Conservation (phyloP, 768 basidiomycete species). For the Tulasnella calospora region DNA sequence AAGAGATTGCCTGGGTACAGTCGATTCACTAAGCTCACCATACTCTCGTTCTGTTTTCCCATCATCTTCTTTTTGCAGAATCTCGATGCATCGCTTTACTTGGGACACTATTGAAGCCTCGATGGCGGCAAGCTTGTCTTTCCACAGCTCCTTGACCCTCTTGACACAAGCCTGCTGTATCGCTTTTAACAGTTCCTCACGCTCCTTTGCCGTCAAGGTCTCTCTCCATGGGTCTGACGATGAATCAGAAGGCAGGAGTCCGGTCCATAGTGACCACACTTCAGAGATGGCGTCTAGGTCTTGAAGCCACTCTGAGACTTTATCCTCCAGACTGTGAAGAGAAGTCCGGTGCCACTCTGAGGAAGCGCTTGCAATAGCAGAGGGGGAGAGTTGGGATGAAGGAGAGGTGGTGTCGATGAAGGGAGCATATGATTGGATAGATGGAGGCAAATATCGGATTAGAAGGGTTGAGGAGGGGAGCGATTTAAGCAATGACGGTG, state of each 20-base stretch:
- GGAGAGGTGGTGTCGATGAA: slow-evolving; percentile 69
- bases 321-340: slow-evolving; percentile 42
- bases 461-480: slow-evolving; percentile 83
- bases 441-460: slow-evolving; percentile 59
- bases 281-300: slow-evolving; percentile 57
- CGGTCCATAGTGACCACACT: slow-evolving; percentile 56
- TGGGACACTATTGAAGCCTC: slow-evolving; percentile 31
- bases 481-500: slow-evolving; percentile 58
- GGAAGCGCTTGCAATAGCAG: slow-evolving; percentile 46
- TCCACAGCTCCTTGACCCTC: slow-evolving; percentile 59
- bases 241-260: slow-evolving; percentile 40
- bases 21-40: slow-evolving; percentile 30
- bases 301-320: slow-evolving; percentile 54
- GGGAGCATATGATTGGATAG: slow-evolving; percentile 73
- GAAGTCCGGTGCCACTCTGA: slow-evolving; percentile 62
- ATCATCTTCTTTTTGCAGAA: slow-evolving; percentile 33
- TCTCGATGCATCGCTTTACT: slow-evolving; percentile 36
- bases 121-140: slow-evolving; percentile 42
- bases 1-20: not conserved
- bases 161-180: slow-evolving; percentile 54
- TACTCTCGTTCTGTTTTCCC: slow-evolving; percentile 34
- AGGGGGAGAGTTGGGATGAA: slow-evolving; percentile 48
- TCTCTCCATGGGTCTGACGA: slow-evolving; percentile 39
- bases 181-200: slow-evolving; percentile 40
- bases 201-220: slow-evolving; percentile 45